phyloP scores from a whole-genome alignment of 1,284 basidiomycete genomes.

The Cystobasidium sp. region DNA sequence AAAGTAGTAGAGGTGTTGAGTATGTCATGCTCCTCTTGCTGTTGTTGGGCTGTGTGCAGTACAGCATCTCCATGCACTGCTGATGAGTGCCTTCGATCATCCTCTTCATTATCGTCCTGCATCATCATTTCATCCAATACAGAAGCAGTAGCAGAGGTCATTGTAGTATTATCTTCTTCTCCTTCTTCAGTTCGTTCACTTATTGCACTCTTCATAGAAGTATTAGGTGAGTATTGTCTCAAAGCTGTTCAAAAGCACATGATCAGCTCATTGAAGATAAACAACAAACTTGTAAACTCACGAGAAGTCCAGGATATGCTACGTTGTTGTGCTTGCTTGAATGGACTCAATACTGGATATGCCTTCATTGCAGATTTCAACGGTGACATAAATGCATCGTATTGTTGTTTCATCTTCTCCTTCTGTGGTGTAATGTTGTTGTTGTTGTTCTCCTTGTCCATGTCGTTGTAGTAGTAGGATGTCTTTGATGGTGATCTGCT shows the following conservation, averaged over 20 bases:
- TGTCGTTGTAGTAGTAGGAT: background rate
- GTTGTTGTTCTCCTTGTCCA: conserved; percentile 7
- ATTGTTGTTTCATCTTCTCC: background rate
- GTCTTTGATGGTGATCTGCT: background rate
- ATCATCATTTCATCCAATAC: conserved; percentile 9
- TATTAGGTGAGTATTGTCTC: background rate
- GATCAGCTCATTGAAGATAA: background rate
- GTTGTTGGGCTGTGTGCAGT: background rate
- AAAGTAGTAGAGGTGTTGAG: background rate
- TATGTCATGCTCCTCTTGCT: background rate
- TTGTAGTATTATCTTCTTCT: background rate
- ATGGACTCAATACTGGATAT: conserved; percentile 26
- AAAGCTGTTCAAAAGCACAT: background rate
- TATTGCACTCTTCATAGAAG: background rate
- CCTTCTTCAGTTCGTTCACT: background rate
- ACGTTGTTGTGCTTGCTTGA: conserved; percentile 1
- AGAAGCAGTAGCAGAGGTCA: conserved; percentile 27
- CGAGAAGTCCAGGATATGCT: background rate
- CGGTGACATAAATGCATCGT: conserved; percentile 26
- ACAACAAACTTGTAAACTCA: conserved; percentile 4
- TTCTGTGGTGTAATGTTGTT: background rate
- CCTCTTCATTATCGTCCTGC: background rate
- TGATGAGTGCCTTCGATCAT: background rate
- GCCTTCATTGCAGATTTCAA: conserved; percentile 22
- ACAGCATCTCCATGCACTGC: background rate